phyloP scores from a whole-genome alignment of 2,329 filamentous ascomycete genomes.

The Colletotrichum sp. region DNA sequence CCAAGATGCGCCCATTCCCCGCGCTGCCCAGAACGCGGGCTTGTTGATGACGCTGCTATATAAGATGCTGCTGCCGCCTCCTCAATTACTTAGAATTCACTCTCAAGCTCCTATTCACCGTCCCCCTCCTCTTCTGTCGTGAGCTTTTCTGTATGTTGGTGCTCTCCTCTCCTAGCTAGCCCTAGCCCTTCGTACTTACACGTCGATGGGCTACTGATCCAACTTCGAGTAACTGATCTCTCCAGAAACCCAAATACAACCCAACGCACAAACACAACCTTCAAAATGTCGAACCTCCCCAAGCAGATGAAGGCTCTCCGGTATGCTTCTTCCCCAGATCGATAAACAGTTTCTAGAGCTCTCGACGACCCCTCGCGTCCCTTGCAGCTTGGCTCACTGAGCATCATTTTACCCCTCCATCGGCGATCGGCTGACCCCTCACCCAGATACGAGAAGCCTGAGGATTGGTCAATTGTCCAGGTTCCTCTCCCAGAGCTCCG shows the following conservation, averaged over 20 bases:
- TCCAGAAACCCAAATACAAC: background rate
- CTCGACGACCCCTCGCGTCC: background rate
- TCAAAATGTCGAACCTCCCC: constrained; percentile 48
- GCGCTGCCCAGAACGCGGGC: background rate
- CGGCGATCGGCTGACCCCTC: constrained; percentile 24
- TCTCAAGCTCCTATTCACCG: background rate
- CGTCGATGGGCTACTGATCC: background rate
- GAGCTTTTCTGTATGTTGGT: background rate
- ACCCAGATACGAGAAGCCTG: constrained; percentile 64
- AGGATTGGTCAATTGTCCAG: constrained; percentile 64
- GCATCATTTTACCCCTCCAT: constrained; percentile 16
- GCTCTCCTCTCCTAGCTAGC: background rate
- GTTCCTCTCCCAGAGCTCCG: constrained; percentile 66
- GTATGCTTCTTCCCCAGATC: constrained; percentile 39
- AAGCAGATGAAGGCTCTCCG: constrained; percentile 67
- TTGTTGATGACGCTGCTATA: background rate
- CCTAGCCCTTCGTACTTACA: background rate
- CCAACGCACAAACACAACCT: background rate
- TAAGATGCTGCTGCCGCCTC: background rate
- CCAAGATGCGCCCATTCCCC: constrained; percentile 8
- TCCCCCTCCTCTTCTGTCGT: background rate
- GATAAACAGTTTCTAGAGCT: background rate
- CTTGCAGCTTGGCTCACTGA: background rate
- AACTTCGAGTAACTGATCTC: background rate
- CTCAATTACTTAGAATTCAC: no score